These are phyloP conservation scores for Leptographium radiaticola DNA, from an alignment of 2,329 filamentous ascomycete species.

Conservation along the genomic window DNA sequence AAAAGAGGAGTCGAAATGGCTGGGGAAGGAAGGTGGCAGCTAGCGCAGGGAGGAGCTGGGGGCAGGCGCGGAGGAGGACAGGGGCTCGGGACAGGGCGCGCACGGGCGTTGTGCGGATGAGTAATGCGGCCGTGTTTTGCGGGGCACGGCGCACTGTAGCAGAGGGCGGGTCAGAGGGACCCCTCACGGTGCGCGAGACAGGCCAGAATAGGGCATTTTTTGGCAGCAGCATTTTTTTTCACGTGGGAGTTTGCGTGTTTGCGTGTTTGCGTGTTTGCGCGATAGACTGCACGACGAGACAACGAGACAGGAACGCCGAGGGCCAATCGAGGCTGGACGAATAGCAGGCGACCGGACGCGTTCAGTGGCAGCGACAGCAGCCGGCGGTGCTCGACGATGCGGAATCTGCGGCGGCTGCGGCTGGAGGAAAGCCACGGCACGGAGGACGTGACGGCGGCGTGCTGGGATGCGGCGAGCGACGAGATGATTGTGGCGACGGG, in stretches of 20 bases:
- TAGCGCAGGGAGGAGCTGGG: no score
- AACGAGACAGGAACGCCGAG: no score
- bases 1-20: not conserved
- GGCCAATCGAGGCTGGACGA: no score
- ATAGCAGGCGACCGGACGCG: no score
- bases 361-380: not conserved
- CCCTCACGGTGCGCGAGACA: no score
- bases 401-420: constrained; percentile 71
- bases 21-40: not conserved
- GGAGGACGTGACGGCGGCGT: constrained; percentile 56
- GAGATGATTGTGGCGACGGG: constrained; percentile 75
- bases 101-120: not conserved
- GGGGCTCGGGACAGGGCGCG: no score
- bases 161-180: not conserved
- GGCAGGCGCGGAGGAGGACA: no score
- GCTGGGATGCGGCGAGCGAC: constrained; percentile 75
- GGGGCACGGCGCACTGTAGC: not conserved
- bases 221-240: no score
- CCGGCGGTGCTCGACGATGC: constrained; percentile 54
- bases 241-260: no score
- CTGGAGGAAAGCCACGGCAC: constrained; percentile 52
- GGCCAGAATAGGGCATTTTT: no score
- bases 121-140: not conserved
- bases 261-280: no score
- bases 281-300: no score